These are phyloP conservation scores for Leccinum rimulosum DNA, from an alignment of 768 basidiomycete species.

Conservation along the genomic window DNA sequence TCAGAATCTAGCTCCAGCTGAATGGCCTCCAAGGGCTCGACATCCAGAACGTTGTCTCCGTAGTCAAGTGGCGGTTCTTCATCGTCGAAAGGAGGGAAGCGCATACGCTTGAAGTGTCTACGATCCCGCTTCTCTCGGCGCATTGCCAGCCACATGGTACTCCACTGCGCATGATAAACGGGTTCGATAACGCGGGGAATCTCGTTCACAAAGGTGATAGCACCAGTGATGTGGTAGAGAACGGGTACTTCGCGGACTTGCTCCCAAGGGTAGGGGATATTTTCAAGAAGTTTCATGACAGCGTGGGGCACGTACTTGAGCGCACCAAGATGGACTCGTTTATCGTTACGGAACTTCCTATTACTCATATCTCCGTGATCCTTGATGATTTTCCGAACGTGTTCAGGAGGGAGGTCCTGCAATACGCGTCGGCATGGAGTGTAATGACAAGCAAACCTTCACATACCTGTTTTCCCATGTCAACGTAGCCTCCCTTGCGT, in stretches of 20 bases:
- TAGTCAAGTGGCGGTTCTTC: conserved; percentile 99
- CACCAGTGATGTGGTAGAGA: conserved; percentile 97
- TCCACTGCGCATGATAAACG: conserved; percentile 99
- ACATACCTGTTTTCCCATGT: conserved; percentile 89
- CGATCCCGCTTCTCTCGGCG: conserved; percentile 97
- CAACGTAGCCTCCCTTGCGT: conserved; percentile 83
- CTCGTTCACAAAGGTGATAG: conserved; percentile 99
- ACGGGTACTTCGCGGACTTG: conserved; percentile 99
- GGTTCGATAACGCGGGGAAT: conserved; percentile 96
- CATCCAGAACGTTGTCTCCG: conserved; percentile 97
- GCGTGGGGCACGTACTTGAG: conserved; percentile 99
- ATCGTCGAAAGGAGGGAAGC: conserved; percentile 98
- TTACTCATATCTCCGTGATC: conserved; percentile 99
- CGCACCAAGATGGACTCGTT: conserved; percentile 97
- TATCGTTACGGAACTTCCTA: conserved; percentile 98
- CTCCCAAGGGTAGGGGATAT: conserved; percentile 97
- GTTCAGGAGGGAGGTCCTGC: conserved; percentile 93
- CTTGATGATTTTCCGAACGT: conserved; percentile 99
- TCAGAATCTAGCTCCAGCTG: conserved; percentile 92
- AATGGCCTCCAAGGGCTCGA: conserved; percentile 96
- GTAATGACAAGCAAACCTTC: not conserved
- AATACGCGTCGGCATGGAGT: conserved; percentile 7
- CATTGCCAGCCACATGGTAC: conserved; percentile 99
- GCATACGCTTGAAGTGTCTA: conserved; percentile 99
- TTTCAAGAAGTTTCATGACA: conserved; percentile 98